Conservation (phyloP, 2,329 filamentous ascomycete genomes). For the Microsporum canis region DNA sequence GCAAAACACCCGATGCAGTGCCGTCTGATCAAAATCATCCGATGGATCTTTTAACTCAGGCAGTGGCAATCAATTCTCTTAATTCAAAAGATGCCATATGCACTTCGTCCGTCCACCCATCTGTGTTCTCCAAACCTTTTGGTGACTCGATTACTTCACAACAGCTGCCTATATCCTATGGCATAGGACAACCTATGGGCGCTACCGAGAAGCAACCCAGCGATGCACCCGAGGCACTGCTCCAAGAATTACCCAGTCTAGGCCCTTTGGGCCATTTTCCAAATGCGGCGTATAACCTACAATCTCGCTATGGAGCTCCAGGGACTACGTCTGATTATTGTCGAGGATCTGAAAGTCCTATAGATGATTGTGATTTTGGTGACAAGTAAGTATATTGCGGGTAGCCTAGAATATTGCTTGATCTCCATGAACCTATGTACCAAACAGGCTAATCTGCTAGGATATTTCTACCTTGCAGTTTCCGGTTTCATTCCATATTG, state of each 20-base stretch:
- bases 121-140: neutral
- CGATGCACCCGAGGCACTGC: neutral
- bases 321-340: neutral
- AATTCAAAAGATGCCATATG: neutral
- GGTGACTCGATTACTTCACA: neutral
- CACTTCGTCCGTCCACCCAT: neutral
- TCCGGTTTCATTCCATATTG: constrained; percentile 72
- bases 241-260: neutral
- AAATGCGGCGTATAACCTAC: neutral
- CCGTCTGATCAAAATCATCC: neutral
- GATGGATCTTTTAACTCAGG: neutral
- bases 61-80: neutral
- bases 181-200: neutral
- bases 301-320: neutral
- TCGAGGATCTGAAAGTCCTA: neutral
- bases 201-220: neutral
- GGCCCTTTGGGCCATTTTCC: neutral
- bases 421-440: constrained; percentile 12
- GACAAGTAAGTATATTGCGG: neutral
- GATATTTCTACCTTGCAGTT: constrained; percentile 4
- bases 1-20: neutral
- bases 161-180: neutral
- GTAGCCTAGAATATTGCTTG: neutral
- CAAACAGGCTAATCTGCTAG: constrained; percentile 5
- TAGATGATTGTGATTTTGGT: neutral